Base-by-base conservation (phyloP, 2,329 filamentous ascomycete species). In the Hypoxylon sp. region DNA sequence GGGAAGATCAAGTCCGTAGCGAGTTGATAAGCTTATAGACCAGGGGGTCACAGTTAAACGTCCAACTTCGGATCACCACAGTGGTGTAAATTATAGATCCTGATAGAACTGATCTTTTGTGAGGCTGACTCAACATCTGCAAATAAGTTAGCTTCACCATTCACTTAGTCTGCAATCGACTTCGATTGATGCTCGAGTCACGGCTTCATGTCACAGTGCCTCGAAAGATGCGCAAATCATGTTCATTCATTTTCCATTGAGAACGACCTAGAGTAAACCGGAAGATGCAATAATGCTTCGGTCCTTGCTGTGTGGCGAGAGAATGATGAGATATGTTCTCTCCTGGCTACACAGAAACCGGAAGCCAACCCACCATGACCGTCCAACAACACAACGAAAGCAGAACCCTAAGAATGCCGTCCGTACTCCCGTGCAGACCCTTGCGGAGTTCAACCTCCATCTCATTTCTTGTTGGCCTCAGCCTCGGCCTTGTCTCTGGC, bases 401-500 rank as follows among this genome's bases (percentile, higher is more conserved):
- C 74, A 76, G 74, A 76, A 75, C 74, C 75, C 72, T 69, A 73
- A 71, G 65, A 72, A 77, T 75, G 75, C 74, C 76, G 74, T 75
- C 76, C 75, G 70, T 76, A 77, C 75, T 78, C 76, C 74, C 71
- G 75, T 74, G 73, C 73, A 75, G 68, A 72, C 65, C 70, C 68
- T 50, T 64, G 65, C 68, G 32, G 68, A 72, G 71, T 72, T 71
- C 68, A 34, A 65, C 67, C 57, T 46, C 66, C 78, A 77, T 80
- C 85, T 60, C 94, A 95, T 90, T 96, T 95, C 91, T 95, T 95
- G 83, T 89, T 88, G 79, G 85, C 86, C 81, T 91, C 91, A 79
- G 91, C 92, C 81, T 94, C 92, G 76, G 90, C 91, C 87, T 91
- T 95, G 78, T 93, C 92, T 88, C 91, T 92, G 76, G 87, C 90